Conservation (phyloP, 495 filamentous ascomycete genomes). For the Usnea hakonensis region DNA sequence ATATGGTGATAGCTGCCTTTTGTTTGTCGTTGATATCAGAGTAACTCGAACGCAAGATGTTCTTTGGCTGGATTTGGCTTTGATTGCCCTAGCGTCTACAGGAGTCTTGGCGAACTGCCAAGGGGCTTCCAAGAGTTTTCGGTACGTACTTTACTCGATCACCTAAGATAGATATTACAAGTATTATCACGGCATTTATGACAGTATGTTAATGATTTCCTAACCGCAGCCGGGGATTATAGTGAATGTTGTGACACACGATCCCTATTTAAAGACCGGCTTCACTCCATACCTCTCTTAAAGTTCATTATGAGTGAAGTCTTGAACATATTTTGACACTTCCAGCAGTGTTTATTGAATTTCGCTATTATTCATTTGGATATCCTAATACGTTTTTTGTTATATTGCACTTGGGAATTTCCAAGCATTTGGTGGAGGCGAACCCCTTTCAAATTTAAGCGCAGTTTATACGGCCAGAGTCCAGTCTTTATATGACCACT, state of each 20-base stretch:
- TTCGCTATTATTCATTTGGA: too few relatives aligned
- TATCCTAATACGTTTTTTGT: background rate
- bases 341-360: too few relatives aligned
- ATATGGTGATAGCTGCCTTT: constrained; percentile 15
- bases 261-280: background rate
- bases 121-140: too few relatives aligned
- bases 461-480: constrained; percentile 35
- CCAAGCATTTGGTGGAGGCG: background rate
- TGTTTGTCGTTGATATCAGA: constrained; percentile 6
- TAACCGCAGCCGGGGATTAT: too few relatives aligned
- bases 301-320: background rate
- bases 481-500: constrained; percentile 97
- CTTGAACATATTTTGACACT: background rate
- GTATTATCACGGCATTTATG: too few relatives aligned
- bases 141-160: too few relatives aligned
- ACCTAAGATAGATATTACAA: too few relatives aligned
- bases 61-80: background rate
- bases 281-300: background rate
- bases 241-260: too few relatives aligned
- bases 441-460: background rate
- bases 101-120: background rate
- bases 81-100: background rate
- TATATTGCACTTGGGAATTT: background rate
- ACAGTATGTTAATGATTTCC: too few relatives aligned
- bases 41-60: constrained; percentile 14